Evolutionary conservation across 495 filamentous ascomycete genomes (phyloP).

Genomic region (Hypomontagnella monticulosa): DNA sequence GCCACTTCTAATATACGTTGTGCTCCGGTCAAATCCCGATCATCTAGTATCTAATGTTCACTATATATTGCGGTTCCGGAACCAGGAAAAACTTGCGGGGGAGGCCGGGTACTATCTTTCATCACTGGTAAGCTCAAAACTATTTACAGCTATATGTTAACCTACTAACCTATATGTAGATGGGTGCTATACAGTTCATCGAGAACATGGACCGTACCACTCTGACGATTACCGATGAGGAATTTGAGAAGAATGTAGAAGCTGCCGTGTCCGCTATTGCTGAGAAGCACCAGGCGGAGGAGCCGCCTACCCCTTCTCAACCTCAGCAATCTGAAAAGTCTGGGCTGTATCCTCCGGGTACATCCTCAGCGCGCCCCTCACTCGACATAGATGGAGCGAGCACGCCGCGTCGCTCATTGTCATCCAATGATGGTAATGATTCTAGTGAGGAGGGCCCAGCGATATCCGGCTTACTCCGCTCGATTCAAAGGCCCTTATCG

Average conservation of each 20-base stretch:
- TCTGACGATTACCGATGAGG: constrained; percentile 90
- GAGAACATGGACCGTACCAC: constrained; percentile 94
- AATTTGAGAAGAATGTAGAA: constrained; percentile 95
- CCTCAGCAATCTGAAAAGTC: constrained; percentile 70
- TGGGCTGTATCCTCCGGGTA: constrained; percentile 51
- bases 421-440: constrained; percentile 58
- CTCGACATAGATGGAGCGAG: constrained; percentile 56
- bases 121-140: constrained; percentile 72
- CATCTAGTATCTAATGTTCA: constrained; percentile 97
- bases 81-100: constrained; percentile 94
- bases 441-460: constrained; percentile 75
- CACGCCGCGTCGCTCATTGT: constrained; percentile 53
- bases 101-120: constrained; percentile 98
- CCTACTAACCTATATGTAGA: constrained; percentile 58
- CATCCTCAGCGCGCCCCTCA: constrained; percentile 51
- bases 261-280: constrained; percentile 96
- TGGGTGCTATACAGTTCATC: constrained; percentile 96
- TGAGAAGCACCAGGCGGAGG: constrained; percentile 75
- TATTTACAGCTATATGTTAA: constrained; percentile 18
- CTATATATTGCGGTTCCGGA: constrained; percentile 95
- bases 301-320: constrained; percentile 49
- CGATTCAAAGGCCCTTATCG: constrained; percentile 89
- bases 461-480: constrained; percentile 85
- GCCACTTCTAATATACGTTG: constrained; percentile 94
- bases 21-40: constrained; percentile 91